Base-by-base conservation (phyloP, 768 basidiomycete genomes). In the Pisolithus sp. region DNA sequence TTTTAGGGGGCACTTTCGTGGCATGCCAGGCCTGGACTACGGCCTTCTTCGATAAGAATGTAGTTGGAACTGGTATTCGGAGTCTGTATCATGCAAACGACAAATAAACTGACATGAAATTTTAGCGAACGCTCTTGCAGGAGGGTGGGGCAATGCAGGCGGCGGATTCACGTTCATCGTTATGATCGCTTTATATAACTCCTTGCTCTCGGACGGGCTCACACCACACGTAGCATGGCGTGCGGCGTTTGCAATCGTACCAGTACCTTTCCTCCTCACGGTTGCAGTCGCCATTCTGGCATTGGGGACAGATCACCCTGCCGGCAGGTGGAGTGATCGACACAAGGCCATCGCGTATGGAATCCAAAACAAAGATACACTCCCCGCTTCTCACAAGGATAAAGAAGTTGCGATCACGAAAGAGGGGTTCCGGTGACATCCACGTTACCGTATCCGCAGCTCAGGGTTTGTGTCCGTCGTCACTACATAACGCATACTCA, bases 1-100 rank as follows among this genome's bases (percentile, higher is more conserved):
- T 83, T 42, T 69, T 82, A 2, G 82, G 82, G 7, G 82, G 68
- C 0, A 78, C 80, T 1, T 83, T 85, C 52, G 79, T 84, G 1
- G 74, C 81, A 4, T 81, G 80, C 53, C 76, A 81, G 49, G 75
- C 76, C 3, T 81, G 82, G 79, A 80, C 81, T 8, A 80, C 82
- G 0, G 67, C 66, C 3, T 82, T 83, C 64, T 84, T 79, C 61
- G 79, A 82, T 61, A 81, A 75, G 42, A 63, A 64, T 43, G 60
- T 71, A 31, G 75, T 76, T 17, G 75, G 75, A 4, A 64, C 63
- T 1, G 66, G 65, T 67, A 31, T 5, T 4, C 17, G 3, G 7
- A 8, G 23, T 34, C 13, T 12, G 20, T 45, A 6, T 8, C 15
- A 10, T 15, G 43, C 2, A 28, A 18, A 0, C 23, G 17, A 31